These are phyloP conservation scores for Microbotryum lychnidis-dioicae DNA, from an alignment of 1,284 basidiomycete species.

Conservation along the genomic window DNA sequence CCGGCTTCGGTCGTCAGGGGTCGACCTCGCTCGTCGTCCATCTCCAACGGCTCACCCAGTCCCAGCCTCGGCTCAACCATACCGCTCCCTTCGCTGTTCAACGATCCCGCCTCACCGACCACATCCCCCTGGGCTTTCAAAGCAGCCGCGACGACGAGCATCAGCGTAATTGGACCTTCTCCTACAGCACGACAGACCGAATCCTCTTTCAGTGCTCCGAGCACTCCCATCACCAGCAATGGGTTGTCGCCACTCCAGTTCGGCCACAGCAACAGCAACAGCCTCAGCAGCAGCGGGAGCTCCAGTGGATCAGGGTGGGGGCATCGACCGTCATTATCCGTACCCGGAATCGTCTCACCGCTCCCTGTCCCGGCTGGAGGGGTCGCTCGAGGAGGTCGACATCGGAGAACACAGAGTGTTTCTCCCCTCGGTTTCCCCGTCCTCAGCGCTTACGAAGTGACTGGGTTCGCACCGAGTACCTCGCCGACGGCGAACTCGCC, in stretches of 20 bases:
- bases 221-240: background rate
- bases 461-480: slow-evolving; percentile 4
- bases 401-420: slow-evolving; percentile 27
- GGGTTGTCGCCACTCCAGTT: background rate
- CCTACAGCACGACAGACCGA: slow-evolving; percentile 1
- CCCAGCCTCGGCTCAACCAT: slow-evolving; percentile 7
- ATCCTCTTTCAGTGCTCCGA: background rate
- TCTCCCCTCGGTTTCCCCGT: slow-evolving; percentile 21
- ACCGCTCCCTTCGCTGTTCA: slow-evolving; percentile 13
- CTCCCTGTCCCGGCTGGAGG: slow-evolving; percentile 13
- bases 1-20: background rate
- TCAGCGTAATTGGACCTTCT: background rate
- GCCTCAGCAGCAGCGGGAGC: background rate
- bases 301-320: slow-evolving; percentile 4
- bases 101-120: background rate
- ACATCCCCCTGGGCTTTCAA: background rate
- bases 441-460: background rate
- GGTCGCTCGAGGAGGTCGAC: slow-evolving; percentile 11
- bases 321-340: slow-evolving; percentile 9
- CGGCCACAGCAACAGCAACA: background rate
- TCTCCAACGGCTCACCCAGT: slow-evolving; percentile 24
- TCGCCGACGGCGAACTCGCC: background rate
- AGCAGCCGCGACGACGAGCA: background rate
- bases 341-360: slow-evolving; percentile 21
- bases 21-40: slow-evolving; percentile 26